Evolutionary conservation across 2,329 filamentous ascomycete genomes (phyloP).

Genomic region (Arthroderma uncinatum): DNA sequence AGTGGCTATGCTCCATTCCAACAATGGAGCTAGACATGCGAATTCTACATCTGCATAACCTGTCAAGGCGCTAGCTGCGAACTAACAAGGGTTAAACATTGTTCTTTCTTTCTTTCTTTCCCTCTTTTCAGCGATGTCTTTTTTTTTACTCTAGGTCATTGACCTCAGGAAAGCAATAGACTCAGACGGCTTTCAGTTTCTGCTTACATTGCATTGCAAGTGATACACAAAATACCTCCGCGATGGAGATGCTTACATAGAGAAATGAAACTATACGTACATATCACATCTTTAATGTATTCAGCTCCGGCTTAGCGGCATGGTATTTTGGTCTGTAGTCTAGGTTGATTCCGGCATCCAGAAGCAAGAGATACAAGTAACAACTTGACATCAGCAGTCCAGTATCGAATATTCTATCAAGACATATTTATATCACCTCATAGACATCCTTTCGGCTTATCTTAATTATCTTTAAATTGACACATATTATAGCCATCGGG

Average conservation of each 20-base stretch:
- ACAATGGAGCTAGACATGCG: constrained; percentile 12
- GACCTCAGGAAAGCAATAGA: not conserved
- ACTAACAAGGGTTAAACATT: constrained; percentile 14
- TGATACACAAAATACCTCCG: not conserved
- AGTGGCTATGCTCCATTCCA: constrained; percentile 12
- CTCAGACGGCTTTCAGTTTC: not conserved
- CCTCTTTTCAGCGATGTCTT: not conserved
- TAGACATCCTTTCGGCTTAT: no score
- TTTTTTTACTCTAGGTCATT: not conserved
- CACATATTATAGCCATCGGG: no score
- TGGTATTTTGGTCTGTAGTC: no score
- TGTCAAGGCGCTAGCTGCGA: constrained; percentile 13
- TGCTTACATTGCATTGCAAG: constrained; percentile 1
- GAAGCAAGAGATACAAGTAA: no score
- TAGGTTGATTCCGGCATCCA: no score
- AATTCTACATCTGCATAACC: constrained; percentile 11
- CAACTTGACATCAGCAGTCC: no score
- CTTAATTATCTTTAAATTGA: no score
- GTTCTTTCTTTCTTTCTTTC: not conserved
- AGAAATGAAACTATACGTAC: not conserved
- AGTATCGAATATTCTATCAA: no score
- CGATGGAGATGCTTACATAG: not conserved
- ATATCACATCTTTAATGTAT: not conserved
- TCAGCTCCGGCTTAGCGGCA: no score
- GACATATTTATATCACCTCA: not conserved